These are phyloP conservation scores for Aspergillus carlsbadensis DNA, from an alignment of 495 filamentous ascomycete genomes.

Conservation along the genomic window DNA sequence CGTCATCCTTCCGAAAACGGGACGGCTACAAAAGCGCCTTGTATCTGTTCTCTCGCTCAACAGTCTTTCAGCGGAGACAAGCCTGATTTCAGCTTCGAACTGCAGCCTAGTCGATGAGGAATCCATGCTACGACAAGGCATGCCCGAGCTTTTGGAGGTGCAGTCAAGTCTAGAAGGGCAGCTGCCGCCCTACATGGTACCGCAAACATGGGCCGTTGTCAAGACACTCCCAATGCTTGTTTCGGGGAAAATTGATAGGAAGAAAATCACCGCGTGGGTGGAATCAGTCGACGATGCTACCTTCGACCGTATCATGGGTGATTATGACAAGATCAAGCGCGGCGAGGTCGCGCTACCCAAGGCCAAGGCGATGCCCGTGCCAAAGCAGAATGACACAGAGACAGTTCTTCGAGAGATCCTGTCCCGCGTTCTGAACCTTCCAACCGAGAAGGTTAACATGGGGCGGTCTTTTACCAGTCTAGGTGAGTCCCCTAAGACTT, in stretches of 20 bases:
- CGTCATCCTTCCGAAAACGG: slow-evolving; percentile 44
- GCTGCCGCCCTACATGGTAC: slow-evolving; percentile 49
- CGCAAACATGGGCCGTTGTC: slow-evolving; percentile 42
- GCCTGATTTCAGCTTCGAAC: slow-evolving; percentile 30
- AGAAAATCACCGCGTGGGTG: slow-evolving; percentile 44
- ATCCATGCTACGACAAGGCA: slow-evolving; percentile 20
- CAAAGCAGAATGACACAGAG: slow-evolving; percentile 15
- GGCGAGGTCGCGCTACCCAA: slow-evolving; percentile 25
- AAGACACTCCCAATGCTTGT: slow-evolving; percentile 45
- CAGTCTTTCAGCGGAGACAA: slow-evolving; percentile 26
- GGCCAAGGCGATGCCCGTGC: slow-evolving; percentile 19
- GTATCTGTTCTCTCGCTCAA: slow-evolving; percentile 43
- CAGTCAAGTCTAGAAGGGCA: slow-evolving; percentile 36
- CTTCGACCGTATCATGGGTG: slow-evolving; percentile 38
- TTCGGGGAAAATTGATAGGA: slow-evolving; percentile 49
- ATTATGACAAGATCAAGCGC: slow-evolving; percentile 35
- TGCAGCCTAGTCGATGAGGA: slow-evolving; percentile 34
- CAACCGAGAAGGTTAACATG: slow-evolving; percentile 33
- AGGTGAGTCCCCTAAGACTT: slow-evolving; percentile 24
- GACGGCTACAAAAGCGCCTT: slow-evolving; percentile 38
- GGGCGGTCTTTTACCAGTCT: slow-evolving; percentile 43
- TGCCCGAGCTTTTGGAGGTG: slow-evolving; percentile 29
- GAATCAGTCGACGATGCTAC: slow-evolving; percentile 37
- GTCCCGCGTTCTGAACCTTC: slow-evolving; percentile 47
- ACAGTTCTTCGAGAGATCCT: slow-evolving; percentile 39